A percentile compares a stretch with the other conserved stretches of the same genome.
phyloP scores from a whole-genome alignment of 164 flowering plant species.

The Tetracentron sinense region DNA sequence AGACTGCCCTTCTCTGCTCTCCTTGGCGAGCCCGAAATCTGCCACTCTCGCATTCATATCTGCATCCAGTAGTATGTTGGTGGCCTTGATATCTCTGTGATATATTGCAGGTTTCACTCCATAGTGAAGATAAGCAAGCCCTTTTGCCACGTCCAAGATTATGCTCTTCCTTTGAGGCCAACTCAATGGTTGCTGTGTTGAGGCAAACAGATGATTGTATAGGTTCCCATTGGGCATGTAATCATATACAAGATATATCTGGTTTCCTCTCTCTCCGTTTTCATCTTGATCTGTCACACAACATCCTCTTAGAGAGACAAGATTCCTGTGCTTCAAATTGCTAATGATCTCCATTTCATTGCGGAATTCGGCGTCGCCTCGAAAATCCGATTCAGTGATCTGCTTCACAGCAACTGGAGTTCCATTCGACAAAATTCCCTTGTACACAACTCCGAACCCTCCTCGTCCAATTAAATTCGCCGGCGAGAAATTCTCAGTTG shows the following conservation, averaged over 20 bases:
- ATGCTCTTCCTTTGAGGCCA: constrained; percentile 52
- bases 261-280: constrained; percentile 18
- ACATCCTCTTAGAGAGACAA: constrained; percentile 66
- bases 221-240: constrained; percentile 81
- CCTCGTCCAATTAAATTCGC: constrained; percentile 65
- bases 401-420: constrained; percentile 58
- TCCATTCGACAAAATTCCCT: constrained; percentile 57
- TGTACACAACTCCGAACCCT: constrained; percentile 65
- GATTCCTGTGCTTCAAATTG: constrained; percentile 65
- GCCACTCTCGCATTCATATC: constrained; percentile 50
- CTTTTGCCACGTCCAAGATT: constrained; percentile 48
- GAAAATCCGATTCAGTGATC: constrained; percentile 52
- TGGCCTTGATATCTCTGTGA: constrained; percentile 47
- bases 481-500: constrained; percentile 55
- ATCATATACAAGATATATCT: constrained; percentile 62
- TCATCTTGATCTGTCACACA: constrained; percentile 40
- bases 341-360: constrained; percentile 77
- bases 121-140: constrained; percentile 43
- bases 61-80: constrained; percentile 41
- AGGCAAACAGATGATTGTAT: constrained; percentile 48
- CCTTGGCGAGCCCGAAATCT: constrained; percentile 48
- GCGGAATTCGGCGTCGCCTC: constrained; percentile 57
- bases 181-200: constrained; percentile 19
- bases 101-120: constrained; percentile 49
- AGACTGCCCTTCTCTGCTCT: constrained; percentile 56